phyloP scores from a whole-genome alignment of 179 eudicot species.

The Patellifolia procumbens region DNA sequence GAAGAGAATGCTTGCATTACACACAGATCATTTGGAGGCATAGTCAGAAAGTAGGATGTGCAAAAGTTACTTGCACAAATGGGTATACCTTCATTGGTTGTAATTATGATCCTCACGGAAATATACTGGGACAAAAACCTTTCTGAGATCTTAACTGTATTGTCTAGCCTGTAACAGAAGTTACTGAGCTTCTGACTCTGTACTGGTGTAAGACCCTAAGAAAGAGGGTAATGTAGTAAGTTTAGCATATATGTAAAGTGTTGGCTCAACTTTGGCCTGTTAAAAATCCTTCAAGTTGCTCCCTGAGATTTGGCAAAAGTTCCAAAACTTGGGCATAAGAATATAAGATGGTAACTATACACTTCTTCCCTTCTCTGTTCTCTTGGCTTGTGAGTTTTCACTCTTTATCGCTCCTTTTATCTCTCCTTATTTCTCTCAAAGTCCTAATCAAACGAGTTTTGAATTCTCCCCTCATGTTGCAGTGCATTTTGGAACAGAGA shows the following conservation, averaged over 20 bases:
- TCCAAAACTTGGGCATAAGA: too few relatives aligned
- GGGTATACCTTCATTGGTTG: conserved; percentile 41
- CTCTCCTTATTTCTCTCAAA: too few relatives aligned
- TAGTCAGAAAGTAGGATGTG: conserved; percentile 38
- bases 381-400: too few relatives aligned
- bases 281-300: neutral
- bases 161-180: neutral
- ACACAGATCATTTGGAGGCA: conserved; percentile 42
- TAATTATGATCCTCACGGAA: conserved; percentile 44
- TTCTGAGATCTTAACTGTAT: conserved; percentile 17
- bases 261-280: neutral
- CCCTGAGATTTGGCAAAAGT: too few relatives aligned
- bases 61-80: conserved; percentile 32
- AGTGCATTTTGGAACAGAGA: too few relatives aligned
- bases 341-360: too few relatives aligned
- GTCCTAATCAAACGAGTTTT: too few relatives aligned
- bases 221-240: neutral
- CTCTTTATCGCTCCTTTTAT: too few relatives aligned
- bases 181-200: neutral
- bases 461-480: too few relatives aligned
- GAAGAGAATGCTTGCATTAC: conserved; percentile 38
- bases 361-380: too few relatives aligned
- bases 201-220: neutral
- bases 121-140: conserved; percentile 38
- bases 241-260: neutral